Evolutionary conservation across 2,329 filamentous ascomycete species (phyloP), one percentile per base, ranked within the genome.

Genomic region (Aureobasidium sp.): DNA sequence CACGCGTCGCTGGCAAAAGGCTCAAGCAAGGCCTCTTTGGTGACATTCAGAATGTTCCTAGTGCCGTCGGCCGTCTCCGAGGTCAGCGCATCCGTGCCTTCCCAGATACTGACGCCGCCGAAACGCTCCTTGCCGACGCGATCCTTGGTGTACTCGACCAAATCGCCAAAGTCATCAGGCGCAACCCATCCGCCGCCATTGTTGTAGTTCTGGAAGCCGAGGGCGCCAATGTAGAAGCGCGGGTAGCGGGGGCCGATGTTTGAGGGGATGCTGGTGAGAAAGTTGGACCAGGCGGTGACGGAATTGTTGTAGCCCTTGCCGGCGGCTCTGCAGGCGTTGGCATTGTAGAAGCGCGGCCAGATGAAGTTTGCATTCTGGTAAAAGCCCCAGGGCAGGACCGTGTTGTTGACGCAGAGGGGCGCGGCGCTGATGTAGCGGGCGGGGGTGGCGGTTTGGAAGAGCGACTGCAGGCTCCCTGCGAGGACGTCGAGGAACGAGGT

Each of bases 311-410:
- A 53, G 40, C 51, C 51, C 16, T 45, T 45, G 22, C 40, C 24
- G 19, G 34, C 41, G 3, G 41, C 24, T 2, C 27, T 30, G 51
- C 51, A 53, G 34, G 51, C 39, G 16, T 47, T 45, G 24, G 51
- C 51, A 8, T 53, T 53, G 34, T 53, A 53, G 34, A 53, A 53
- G 24, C 51, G 51, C 19, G 51, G 51, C 51, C 51, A 53, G 41
- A 53, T 24, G 51, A 53, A 53, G 34, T 53, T 53, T 32, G 40
- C 40, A 25, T 53, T 47, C n/a, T 30, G 17, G 41, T 53, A 53
- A 19, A 45, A 53, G 51, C n/a, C 40, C 11, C 21, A 37, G 16
- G 51, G 40, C 21, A 53, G 6, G 22, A 47, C 32, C n/a, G 51
- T 53, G 17, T 53, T 53, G 25, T 53, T 53, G 5, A 24, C 41